Evolutionary conservation across 1,139 yeast genomes (phyloP), one percentile per base, ranked within the genome.

Genomic region (Suhomyces yuchorum): DNA sequence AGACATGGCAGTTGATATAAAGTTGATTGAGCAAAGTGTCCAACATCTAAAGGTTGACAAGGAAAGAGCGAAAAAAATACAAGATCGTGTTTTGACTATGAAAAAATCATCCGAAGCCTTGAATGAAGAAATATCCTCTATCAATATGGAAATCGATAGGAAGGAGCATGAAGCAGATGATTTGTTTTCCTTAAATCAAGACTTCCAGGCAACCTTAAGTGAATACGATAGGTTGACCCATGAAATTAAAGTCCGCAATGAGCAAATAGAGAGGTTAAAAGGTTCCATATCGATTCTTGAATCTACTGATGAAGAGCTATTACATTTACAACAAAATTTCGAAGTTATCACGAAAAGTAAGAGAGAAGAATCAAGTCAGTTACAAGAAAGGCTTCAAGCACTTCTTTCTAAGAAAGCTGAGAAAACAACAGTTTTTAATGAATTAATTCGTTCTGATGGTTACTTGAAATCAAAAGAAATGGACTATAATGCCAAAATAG

Each of bases 181-280:
- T 11, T 69, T 92, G 7, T 90, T 91, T 65, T 81, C 81, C 40
- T 78, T 90, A 1, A 88, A 90, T 61, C 97, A 90, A 63, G 86
- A 84, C 51, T 91, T 87, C 59, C 97, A 91, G 62, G 77, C 82
- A 51, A 82, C 84, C 1, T 63, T 90, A 24, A 83, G 87, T 36
- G 81, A 81, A 54, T 66, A 83, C 26, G 90, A 87, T 38, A 83
- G 81, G 51, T 64, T 85, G 39, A 67, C 69, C 32, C 81, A 78
- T 53, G 78, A 78, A 48, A 72, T 72, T 50, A 58, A 60, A 18
- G 69, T 82, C 1, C 63, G 79, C 20, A 53, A 56, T 14, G 81
- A 78, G 40, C 86, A 82, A 56, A 71, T 82, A 9, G 66, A 68
- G 8, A 70, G 89, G 43, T 59, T 82, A 22, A 61, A 68, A 42